These are phyloP conservation scores for Neurospora cerealis DNA, from an alignment of 495 filamentous ascomycete genomes.

Conservation along the genomic window DNA sequence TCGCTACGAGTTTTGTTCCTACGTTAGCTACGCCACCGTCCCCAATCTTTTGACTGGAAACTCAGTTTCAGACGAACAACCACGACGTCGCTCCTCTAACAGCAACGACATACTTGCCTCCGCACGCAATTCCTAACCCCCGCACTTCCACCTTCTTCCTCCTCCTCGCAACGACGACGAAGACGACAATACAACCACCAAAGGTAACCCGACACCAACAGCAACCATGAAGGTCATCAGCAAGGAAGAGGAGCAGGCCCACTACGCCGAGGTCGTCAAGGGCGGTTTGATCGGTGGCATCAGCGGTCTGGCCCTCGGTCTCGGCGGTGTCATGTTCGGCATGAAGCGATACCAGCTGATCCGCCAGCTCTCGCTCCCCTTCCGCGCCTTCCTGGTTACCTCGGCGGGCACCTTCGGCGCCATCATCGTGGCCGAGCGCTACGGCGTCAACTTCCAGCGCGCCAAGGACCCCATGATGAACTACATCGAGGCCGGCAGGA, in stretches of 20 bases:
- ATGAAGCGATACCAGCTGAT: slow-evolving; percentile 59
- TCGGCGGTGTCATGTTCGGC: slow-evolving; percentile 52
- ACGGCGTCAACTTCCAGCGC: slow-evolving; percentile 64
- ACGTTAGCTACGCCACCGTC: neutral
- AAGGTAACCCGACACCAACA: slow-evolving; percentile 4
- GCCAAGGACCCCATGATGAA: slow-evolving; percentile 50
- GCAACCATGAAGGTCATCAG: slow-evolving; percentile 83
- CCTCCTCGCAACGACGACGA: neutral
- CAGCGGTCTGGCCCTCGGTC: slow-evolving; percentile 53
- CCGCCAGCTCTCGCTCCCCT: slow-evolving; percentile 70
- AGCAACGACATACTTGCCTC: neutral
- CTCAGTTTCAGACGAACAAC: neutral
- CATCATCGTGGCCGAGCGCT: slow-evolving; percentile 79
- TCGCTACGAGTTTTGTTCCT: neutral
- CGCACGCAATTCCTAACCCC: neutral
- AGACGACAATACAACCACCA: neutral
- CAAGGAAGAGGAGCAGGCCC: slow-evolving; percentile 74
- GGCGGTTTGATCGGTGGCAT: slow-evolving; percentile 65
- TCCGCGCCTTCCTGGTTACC: slow-evolving; percentile 84
- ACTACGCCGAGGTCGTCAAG: slow-evolving; percentile 57
- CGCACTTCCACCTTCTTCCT: neutral
- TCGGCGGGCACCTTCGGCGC: slow-evolving; percentile 72
- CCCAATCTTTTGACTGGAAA: neutral
- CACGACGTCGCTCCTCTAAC: neutral
- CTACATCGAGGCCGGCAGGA: slow-evolving; percentile 54